These are phyloP conservation scores for Plasmodium inui DNA, from an alignment of 169 alveolate genomes.

Conservation along the genomic window DNA sequence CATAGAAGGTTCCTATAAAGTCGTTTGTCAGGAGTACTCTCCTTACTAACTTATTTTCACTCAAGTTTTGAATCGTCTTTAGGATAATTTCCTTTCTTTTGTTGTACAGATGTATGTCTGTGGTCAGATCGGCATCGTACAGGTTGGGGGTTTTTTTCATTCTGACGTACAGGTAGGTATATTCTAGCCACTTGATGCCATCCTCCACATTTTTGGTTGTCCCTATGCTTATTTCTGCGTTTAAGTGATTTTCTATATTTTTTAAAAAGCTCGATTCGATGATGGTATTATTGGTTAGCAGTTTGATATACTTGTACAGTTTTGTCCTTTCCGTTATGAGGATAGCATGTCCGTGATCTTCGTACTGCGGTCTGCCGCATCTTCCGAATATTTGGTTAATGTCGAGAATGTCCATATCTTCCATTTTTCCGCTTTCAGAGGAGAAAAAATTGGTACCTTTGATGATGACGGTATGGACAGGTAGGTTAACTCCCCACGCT, in stretches of 20 bases:
- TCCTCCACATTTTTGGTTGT: conserved; percentile 91
- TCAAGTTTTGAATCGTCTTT: conserved; percentile 79
- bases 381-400: conserved; percentile 99
- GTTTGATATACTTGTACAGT: conserved; percentile 79
- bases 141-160: conserved; percentile 90
- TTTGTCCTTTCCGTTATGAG: conserved; percentile 84
- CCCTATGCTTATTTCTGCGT: conserved; percentile 98
- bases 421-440: conserved; percentile 97
- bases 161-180: conserved; percentile 94
- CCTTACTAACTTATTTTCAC: conserved; percentile 81
- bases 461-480: conserved; percentile 99
- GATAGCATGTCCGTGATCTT: conserved; percentile 95
- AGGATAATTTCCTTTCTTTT: conserved; percentile 76
- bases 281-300: conserved; percentile 82
- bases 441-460: conserved; percentile 99
- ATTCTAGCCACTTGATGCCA: conserved; percentile 95
- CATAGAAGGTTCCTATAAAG: conserved; percentile 88
- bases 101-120: conserved; percentile 74
- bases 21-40: conserved; percentile 77
- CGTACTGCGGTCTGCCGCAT: conserved; percentile 99
- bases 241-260: conserved; percentile 87
- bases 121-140: conserved; percentile 88
- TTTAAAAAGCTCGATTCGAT: conserved; percentile 82
- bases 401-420: conserved; percentile 97
- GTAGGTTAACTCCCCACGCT: conserved; percentile 99